phyloP scores from a whole-genome alignment of 2,329 filamentous ascomycete species.

The Thermothelomyces thermophilus region DNA sequence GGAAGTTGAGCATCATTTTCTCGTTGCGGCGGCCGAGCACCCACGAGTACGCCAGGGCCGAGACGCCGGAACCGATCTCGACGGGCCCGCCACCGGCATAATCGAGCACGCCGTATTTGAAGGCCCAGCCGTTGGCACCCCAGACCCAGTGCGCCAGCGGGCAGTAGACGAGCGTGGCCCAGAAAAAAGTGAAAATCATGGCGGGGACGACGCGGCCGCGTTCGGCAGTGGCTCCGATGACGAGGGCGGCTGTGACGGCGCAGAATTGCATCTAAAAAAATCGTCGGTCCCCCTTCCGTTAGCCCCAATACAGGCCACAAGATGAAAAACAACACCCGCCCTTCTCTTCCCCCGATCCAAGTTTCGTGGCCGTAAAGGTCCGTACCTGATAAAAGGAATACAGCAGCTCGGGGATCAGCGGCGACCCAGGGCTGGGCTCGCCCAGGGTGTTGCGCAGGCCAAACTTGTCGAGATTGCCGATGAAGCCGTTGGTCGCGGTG shows the following conservation, averaged over 20 bases:
- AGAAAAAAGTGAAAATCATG: conserved; percentile 94
- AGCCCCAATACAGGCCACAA: background rate
- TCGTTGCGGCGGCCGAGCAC: conserved; percentile 93
- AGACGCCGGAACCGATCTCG: conserved; percentile 91
- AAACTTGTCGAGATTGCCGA: conserved; percentile 84
- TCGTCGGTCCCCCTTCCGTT: background rate
- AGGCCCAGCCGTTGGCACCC: conserved; percentile 92
- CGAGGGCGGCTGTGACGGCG: conserved; percentile 83
- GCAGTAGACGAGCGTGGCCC: conserved; percentile 97
- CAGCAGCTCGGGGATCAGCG: conserved; percentile 79
- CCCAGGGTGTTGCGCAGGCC: conserved; percentile 80
- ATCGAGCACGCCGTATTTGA: conserved; percentile 84
- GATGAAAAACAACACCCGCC: background rate
- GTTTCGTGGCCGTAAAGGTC: background rate
- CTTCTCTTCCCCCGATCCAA: background rate
- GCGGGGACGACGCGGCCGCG: conserved; percentile 86
- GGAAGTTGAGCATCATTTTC: conserved; percentile 99
- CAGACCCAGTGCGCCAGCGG: conserved; percentile 94
- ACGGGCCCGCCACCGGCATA: conserved; percentile 96
- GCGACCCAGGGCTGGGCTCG: conserved; percentile 78
- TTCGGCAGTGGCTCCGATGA: conserved; percentile 88
- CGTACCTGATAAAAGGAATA: conserved; percentile 89
- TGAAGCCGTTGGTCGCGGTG: conserved; percentile 77
- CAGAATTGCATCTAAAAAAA: conserved; percentile 98
- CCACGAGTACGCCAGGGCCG: conserved; percentile 91